Percentiles rank a stretch among this genome's conserved stretches.
These are phyloP conservation scores for Ogataea saltuana DNA, from an alignment of 805 yeast species.

Conservation along the genomic window DNA sequence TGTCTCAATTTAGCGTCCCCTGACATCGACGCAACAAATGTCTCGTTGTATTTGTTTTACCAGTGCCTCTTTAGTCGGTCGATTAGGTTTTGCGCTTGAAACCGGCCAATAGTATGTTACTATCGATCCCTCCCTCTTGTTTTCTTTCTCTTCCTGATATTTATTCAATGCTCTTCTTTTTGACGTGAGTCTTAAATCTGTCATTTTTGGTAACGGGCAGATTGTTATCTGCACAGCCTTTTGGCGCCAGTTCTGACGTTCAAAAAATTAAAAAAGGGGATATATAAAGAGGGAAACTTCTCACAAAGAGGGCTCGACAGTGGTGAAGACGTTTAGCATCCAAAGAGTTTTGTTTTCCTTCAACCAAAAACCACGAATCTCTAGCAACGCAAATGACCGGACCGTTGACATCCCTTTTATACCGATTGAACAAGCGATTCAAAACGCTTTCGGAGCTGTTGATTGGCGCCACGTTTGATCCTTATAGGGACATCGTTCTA, in stretches of 20 bases:
- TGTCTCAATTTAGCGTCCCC: conserved; percentile 1
- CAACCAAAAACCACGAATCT: too few relatives aligned
- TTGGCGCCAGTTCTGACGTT: conserved; percentile 1
- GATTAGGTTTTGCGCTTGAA: too few relatives aligned
- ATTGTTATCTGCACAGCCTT: background rate
- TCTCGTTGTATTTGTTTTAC: too few relatives aligned
- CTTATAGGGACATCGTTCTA: conserved; percentile 59
- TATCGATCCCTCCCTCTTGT: too few relatives aligned
- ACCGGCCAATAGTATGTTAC: too few relatives aligned
- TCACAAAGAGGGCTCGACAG: background rate
- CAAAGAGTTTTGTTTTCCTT: background rate
- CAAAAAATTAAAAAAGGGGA: background rate
- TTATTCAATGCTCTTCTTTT: too few relatives aligned
- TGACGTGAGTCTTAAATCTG: conserved; percentile 1
- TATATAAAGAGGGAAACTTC: background rate
- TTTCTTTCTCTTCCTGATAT: too few relatives aligned
- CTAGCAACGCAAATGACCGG: conserved; percentile 34
- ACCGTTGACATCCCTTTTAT: conserved; percentile 27
- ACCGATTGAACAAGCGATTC: conserved; percentile 29
- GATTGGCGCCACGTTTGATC: conserved; percentile 55
- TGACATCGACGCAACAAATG: too few relatives aligned
- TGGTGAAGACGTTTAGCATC: too few relatives aligned
- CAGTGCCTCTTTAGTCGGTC: too few relatives aligned
- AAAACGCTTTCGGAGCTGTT: conserved; percentile 39
- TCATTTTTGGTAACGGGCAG: background rate